Percentiles rank a stretch among this genome's conserved stretches.
Conservation (phyloP, 2,329 filamentous ascomycete species). For the Aspergillus neotritici region DNA sequence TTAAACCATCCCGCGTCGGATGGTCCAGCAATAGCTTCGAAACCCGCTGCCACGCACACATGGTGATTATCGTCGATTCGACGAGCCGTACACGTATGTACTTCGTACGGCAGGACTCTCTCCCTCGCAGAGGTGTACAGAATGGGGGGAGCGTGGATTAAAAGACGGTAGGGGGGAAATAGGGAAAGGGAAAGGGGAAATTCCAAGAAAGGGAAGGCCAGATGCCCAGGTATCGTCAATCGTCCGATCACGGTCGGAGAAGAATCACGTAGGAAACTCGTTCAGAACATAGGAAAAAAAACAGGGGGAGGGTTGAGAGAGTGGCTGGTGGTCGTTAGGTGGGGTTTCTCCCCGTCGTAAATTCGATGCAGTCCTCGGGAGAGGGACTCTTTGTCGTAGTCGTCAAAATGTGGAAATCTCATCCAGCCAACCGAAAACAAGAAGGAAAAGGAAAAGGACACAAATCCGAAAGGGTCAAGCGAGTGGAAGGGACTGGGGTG, state of each 20-base stretch:
- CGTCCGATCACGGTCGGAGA: constrained; percentile 10
- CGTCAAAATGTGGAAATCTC: constrained; percentile 6
- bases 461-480: constrained; percentile 12
- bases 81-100: constrained; percentile 24
- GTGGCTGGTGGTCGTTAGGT: constrained; percentile 2
- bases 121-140: constrained; percentile 26
- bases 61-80: constrained; percentile 13
- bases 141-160: constrained; percentile 24
- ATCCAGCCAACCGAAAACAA: constrained; percentile 1
- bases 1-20: constrained; percentile 6
- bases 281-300: constrained; percentile 19
- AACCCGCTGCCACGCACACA: constrained; percentile 9
- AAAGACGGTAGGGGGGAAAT: constrained; percentile 25
- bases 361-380: background rate
- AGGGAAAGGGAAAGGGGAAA: constrained; percentile 19
- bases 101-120: constrained; percentile 22
- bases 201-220: constrained; percentile 24
- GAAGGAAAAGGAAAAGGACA: constrained; percentile 4
- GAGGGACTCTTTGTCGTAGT: constrained; percentile 3
- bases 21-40: constrained; percentile 7
- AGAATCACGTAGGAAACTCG: constrained; percentile 12
- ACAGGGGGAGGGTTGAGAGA: constrained; percentile 7
- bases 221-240: constrained; percentile 21
- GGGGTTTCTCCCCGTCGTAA: background rate
- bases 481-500: constrained; percentile 14